Evolutionary conservation across 306 rosid species (phyloP).

Genomic region (barrel medic (Medicago truncatula)): DNA sequence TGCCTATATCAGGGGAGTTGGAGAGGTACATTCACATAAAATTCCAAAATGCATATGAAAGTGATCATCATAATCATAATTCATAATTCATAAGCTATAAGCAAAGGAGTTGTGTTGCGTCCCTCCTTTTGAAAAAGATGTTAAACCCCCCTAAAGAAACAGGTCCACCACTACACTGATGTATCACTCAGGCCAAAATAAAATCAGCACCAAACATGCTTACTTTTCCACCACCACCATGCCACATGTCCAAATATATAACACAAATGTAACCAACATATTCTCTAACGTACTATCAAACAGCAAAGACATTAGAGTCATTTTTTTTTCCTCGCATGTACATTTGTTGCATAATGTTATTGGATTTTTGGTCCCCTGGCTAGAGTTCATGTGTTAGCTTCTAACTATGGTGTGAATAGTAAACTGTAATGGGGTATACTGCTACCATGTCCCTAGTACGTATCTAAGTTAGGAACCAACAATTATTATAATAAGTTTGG

Average conservation of each 20-base stretch:
- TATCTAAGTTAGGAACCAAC: constrained; percentile 15
- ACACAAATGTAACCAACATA: neutral
- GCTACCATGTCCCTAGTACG: constrained; percentile 13
- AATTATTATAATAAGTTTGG: neutral
- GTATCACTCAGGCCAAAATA: no score
- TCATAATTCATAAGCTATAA: neutral
- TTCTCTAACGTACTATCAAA: constrained; percentile 2
- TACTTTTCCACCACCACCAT: neutral
- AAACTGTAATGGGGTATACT: constrained; percentile 6
- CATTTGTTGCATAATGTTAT: neutral
- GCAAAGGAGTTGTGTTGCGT: neutral
- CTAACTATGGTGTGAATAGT: constrained; percentile 20
- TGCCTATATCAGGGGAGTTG: neutral
- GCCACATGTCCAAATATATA: constrained; percentile 16
- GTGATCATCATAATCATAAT: neutral
- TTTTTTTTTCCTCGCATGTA: neutral
- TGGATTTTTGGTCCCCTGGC: constrained; percentile 40
- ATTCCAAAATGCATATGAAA: neutral
- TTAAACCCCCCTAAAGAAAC: neutral
- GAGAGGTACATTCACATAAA: neutral
- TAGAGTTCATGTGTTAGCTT: constrained; percentile 43
- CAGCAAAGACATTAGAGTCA: neutral
- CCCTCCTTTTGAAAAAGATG: neutral
- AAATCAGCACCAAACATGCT: neutral
- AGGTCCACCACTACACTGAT: constrained; percentile 5